Evolutionary conservation across 306 rosid genomes (phyloP), one percentile per base, ranked within the genome.

Genomic region (Mucuna pruriens): DNA sequence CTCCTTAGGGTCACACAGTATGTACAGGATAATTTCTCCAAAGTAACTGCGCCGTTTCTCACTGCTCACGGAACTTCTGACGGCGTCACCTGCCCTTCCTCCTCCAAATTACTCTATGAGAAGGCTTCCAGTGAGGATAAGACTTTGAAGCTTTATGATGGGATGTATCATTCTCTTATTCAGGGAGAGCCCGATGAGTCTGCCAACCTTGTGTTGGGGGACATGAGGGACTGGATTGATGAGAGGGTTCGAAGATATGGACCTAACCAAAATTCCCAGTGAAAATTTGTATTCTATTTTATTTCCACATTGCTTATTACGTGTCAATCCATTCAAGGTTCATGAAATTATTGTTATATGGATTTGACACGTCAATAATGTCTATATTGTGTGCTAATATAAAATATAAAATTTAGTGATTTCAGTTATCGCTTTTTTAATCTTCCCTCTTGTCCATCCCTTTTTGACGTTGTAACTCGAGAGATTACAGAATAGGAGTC

Each of bases 121-220:
- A 95, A 90, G 76, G 97, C 93, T 55, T 80, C 90, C 0, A 88
- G 91, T 23, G 85, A 51, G 88, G 99, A 95, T 81, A 95, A 95
- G 92, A 89, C 79, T 6, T 82, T 95, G 92, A 95, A 91, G 94
- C 77, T 95, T 0, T 95, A 95, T 80, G 97, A 95, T 1, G 97
- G 97, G 63, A 93, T 95, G 99, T 95, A 93, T 67, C 99, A 93
- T 66, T 95, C 99, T 7, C 68, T 95, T 88, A 86, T 95, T 12
- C 99, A 95, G 67, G 99, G 99, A 2, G 99, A 95, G 85, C 85
- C 97, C 0, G 97, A 94, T 39, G 98, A 95, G 81, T 88, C 91
- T 40, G 93, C 90, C 0, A 73, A 88, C 10, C 77, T 89, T 25
- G 97, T 95, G 7, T 74, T 92, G 90, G 82, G 54, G 78, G 99